Evolutionary conservation across 2,329 filamentous ascomycete species (phyloP).

Genomic region (Mollisiaceae sp.): DNA sequence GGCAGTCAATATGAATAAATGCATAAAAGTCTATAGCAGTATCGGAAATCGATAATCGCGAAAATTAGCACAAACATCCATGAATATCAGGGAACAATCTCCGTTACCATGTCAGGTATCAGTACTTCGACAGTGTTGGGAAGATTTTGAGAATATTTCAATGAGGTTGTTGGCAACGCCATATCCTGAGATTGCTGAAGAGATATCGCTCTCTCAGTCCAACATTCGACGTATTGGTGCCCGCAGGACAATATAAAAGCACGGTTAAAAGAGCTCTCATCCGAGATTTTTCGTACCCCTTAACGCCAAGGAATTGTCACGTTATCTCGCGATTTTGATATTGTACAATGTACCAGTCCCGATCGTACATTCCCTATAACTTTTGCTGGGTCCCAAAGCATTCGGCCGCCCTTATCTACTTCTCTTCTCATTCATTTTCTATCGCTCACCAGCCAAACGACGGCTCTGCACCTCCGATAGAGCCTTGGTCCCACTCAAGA

Average conservation of each 20-base stretch:
- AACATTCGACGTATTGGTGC: too few relatives aligned
- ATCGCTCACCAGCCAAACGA: slow-evolving; percentile 66
- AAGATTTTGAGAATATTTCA: not conserved
- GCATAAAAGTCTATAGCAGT: not conserved
- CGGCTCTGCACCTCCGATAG: slow-evolving; percentile 91
- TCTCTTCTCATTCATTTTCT: slow-evolving; percentile 18
- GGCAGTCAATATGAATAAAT: not conserved
- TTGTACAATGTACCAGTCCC: slow-evolving; percentile 29
- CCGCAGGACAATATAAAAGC: not conserved
- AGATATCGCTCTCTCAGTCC: too few relatives aligned
- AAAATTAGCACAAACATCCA: not conserved
- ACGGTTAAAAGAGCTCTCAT: not conserved
- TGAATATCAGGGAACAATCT: not conserved
- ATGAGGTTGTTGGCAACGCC: not conserved
- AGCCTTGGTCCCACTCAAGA: slow-evolving; percentile 87
- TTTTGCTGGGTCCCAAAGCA: slow-evolving; percentile 23
- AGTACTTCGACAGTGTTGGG: too few relatives aligned
- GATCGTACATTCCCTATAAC: slow-evolving; percentile 27
- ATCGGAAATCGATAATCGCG: not conserved
- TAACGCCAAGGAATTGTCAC: slow-evolving; percentile 1
- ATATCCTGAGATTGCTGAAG: too few relatives aligned
- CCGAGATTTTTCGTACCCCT: not conserved
- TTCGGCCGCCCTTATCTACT: slow-evolving; percentile 7
- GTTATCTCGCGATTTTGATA: slow-evolving; percentile 16
- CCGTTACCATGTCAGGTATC: too few relatives aligned